Evolutionary conservation across 345 rosid genomes (phyloP).

Genomic region (Diplotaxis tenuifolia): DNA sequence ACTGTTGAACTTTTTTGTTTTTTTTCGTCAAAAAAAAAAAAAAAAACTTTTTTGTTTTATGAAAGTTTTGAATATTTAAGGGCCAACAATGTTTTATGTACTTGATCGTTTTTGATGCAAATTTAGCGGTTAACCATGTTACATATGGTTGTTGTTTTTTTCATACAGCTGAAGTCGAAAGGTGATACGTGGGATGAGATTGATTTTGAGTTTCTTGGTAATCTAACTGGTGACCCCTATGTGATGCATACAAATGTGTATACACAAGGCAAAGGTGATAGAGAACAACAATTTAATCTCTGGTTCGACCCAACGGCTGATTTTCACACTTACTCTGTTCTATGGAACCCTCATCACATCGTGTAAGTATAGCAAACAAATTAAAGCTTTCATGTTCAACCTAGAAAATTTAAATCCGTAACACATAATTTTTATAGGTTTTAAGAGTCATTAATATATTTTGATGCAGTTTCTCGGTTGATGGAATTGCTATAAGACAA

Average conservation of each 20-base stretch:
- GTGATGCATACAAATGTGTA: constrained; percentile 63
- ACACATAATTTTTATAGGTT: neutral
- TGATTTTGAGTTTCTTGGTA: constrained; percentile 78
- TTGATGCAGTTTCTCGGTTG: constrained; percentile 46
- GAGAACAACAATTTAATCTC: constrained; percentile 70
- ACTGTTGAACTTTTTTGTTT: neutral
- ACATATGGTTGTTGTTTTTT: constrained; percentile 2
- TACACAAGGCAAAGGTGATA: constrained; percentile 63
- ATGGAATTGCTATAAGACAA: constrained; percentile 48
- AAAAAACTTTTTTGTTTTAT: neutral
- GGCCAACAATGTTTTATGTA: neutral
- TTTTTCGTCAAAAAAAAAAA: too few relatives aligned
- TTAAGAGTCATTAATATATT: neutral
- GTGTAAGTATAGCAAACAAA: constrained; percentile 38
- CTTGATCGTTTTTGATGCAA: neutral
- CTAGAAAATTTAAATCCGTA: neutral
- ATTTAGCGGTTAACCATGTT: neutral
- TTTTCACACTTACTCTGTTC: constrained; percentile 69
- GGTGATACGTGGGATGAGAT: constrained; percentile 69
- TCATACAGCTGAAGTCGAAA: constrained; percentile 50
- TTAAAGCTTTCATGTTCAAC: neutral
- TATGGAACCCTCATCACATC: constrained; percentile 60
- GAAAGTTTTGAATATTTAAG: neutral
- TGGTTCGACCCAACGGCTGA: constrained; percentile 72
- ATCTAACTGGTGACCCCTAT: constrained; percentile 65